phyloP scores from a whole-genome alignment of 352 stramenopile genomes.

The Pilasporangium apinafurcum region DNA sequence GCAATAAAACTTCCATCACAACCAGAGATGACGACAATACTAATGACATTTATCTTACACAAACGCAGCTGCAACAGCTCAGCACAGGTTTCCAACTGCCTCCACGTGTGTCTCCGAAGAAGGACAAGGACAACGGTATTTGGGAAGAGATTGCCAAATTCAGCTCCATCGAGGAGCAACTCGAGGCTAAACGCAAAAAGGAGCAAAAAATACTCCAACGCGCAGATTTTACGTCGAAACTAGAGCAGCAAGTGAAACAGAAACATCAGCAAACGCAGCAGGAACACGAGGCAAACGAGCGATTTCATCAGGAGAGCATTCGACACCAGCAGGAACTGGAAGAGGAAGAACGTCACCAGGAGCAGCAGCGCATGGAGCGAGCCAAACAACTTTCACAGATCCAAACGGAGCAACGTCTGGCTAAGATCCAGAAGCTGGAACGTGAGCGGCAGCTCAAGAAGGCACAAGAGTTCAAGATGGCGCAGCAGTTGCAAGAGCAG shows the following conservation, averaged over 20 bases:
- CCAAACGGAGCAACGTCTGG: constrained; percentile 56
- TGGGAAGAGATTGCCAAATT: constrained; percentile 85
- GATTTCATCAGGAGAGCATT: constrained; percentile 49
- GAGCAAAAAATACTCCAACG: constrained; percentile 20
- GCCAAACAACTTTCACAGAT: constrained; percentile 62
- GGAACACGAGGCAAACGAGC: constrained; percentile 30
- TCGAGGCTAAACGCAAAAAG: constrained; percentile 39
- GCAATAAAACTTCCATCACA: constrained; percentile 1
- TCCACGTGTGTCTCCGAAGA: constrained; percentile 57
- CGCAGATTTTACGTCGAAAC: constrained; percentile 24
- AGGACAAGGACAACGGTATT: constrained; percentile 71
- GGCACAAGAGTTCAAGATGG: constrained; percentile 39
- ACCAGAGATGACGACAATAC: constrained; percentile 30
- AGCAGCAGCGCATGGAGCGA: constrained; percentile 34
- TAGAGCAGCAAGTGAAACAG: constrained; percentile 47
- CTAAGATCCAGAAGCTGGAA: constrained; percentile 51
- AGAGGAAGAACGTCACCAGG: constrained; percentile 51
- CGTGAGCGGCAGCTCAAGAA: constrained; percentile 44
- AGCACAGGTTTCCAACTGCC: constrained; percentile 60
- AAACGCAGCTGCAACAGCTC: constrained; percentile 65
- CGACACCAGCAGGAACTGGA: constrained; percentile 39
- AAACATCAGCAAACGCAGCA: constrained; percentile 26
- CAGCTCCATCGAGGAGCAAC: constrained; percentile 56
- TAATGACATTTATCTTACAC: constrained; percentile 61
- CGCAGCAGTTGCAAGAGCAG: constrained; percentile 40